phyloP scores from a whole-genome alignment of 345 rosid species.

The Melaleuca quinquenervia region DNA sequence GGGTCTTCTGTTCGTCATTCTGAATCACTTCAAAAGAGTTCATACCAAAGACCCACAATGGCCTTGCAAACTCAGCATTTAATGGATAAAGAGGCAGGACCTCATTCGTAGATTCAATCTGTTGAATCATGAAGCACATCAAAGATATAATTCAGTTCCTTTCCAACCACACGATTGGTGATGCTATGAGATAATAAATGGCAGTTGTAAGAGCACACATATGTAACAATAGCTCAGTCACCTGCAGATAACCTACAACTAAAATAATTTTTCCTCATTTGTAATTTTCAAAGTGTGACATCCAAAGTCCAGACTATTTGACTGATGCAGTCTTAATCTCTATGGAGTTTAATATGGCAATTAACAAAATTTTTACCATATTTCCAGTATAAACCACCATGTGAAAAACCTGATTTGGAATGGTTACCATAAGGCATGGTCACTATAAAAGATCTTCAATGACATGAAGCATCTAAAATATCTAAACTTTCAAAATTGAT shows the following conservation, averaged over 20 bases:
- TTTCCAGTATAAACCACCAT: not conserved
- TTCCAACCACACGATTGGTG: not conserved
- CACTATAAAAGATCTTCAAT: not conserved
- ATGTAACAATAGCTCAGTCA: not conserved
- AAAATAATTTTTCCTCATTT: not conserved
- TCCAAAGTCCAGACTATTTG: not conserved
- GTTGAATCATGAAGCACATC: conserved; percentile 3
- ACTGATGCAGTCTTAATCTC: not conserved
- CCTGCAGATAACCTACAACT: not conserved
- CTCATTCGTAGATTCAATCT: conserved; percentile 56
- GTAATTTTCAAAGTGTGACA: not conserved
- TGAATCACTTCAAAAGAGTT: conserved; percentile 68
- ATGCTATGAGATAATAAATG: not conserved
- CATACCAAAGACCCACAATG: conserved; percentile 73
- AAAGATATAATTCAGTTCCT: not conserved
- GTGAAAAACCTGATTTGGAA: not conserved
- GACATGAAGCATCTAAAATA: not conserved
- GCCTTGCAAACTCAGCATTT: conserved; percentile 82
- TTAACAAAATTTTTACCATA: not conserved
- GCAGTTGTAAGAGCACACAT: not conserved
- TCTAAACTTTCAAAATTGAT: not conserved
- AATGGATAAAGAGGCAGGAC: conserved; percentile 44
- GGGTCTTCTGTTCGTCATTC: conserved; percentile 37
- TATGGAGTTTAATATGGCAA: not conserved
- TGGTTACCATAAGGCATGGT: not conserved